Conservation (phyloP, 345 rosid species). For the Hevea brasiliensis region DNA sequence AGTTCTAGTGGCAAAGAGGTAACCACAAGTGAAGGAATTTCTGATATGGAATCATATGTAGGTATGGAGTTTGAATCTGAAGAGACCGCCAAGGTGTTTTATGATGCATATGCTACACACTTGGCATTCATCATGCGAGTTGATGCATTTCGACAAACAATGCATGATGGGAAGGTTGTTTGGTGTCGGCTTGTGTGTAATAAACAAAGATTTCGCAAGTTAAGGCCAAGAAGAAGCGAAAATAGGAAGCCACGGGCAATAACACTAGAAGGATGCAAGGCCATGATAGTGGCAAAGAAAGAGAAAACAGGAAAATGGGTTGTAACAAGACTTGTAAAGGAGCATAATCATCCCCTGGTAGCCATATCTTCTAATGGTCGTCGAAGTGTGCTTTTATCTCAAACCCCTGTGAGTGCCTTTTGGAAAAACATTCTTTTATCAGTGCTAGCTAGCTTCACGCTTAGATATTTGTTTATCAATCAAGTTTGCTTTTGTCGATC, state of each 20-base stretch:
- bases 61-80: slow-evolving; percentile 58
- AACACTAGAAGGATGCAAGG: slow-evolving; percentile 55
- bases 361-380: slow-evolving; percentile 21
- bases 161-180: slow-evolving; percentile 46
- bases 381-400: slow-evolving; percentile 26
- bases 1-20: slow-evolving; percentile 24
- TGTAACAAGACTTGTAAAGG: slow-evolving; percentile 44
- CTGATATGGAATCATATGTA: slow-evolving; percentile 36
- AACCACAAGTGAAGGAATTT: slow-evolving; percentile 16
- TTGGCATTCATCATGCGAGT: slow-evolving; percentile 47
- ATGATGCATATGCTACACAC: slow-evolving; percentile 46
- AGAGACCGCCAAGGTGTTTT: slow-evolving; percentile 46
- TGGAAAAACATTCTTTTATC: background rate
- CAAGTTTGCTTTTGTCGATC: background rate
- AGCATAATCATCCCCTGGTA: slow-evolving; percentile 51
- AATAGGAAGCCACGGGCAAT: slow-evolving; percentile 45
- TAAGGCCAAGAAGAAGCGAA: slow-evolving; percentile 34
- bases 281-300: slow-evolving; percentile 44
- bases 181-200: slow-evolving; percentile 53
- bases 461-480: background rate
- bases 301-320: slow-evolving; percentile 46
- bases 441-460: background rate
- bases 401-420: slow-evolving; percentile 22
- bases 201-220: slow-evolving; percentile 50
- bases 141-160: slow-evolving; percentile 44